Evolutionary conservation across 2,329 filamentous ascomycete species (phyloP).

Genomic region (Ustilaginoidea virens): DNA sequence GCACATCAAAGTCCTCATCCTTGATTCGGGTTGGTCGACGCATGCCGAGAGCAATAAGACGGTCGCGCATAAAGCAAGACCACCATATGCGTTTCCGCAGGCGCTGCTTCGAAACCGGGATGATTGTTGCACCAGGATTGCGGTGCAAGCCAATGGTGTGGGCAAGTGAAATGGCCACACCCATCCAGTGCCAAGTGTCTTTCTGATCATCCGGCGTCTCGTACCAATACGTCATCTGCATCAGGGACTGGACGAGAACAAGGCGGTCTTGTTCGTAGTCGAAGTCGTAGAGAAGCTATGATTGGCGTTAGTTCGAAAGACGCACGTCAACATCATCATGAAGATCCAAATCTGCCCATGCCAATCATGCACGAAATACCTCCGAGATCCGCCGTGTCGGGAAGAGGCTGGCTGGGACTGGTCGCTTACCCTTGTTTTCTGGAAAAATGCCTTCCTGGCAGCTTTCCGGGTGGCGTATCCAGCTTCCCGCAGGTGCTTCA

Average conservation of each 20-base stretch:
- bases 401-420: slow-evolving; percentile 1
- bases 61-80: slow-evolving; percentile 92
- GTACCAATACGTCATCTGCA: slow-evolving; percentile 96
- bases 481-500: slow-evolving; percentile 57
- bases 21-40: slow-evolving; percentile 83
- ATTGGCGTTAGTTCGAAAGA: no score
- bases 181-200: slow-evolving; percentile 99
- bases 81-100: slow-evolving; percentile 96
- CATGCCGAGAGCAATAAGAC: slow-evolving; percentile 86
- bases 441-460: slow-evolving; percentile 78
- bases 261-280: slow-evolving; percentile 89
- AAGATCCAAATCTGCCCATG: no score
- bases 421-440: slow-evolving; percentile 60
- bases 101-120: slow-evolving; percentile 58
- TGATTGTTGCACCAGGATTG: slow-evolving; percentile 61
- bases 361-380: no score
- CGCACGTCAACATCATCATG: no score
- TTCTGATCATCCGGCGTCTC: slow-evolving; percentile 95
- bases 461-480: slow-evolving; percentile 67
- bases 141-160: slow-evolving; percentile 89
- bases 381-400: no score
- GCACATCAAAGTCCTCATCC: slow-evolving; percentile 84
- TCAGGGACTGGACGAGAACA: slow-evolving; percentile 70
- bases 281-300: slow-evolving; percentile 75
- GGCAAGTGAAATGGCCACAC: slow-evolving; percentile 79